These are phyloP conservation scores for Xylaria curta DNA, from an alignment of 495 filamentous ascomycete genomes.

Conservation along the genomic window DNA sequence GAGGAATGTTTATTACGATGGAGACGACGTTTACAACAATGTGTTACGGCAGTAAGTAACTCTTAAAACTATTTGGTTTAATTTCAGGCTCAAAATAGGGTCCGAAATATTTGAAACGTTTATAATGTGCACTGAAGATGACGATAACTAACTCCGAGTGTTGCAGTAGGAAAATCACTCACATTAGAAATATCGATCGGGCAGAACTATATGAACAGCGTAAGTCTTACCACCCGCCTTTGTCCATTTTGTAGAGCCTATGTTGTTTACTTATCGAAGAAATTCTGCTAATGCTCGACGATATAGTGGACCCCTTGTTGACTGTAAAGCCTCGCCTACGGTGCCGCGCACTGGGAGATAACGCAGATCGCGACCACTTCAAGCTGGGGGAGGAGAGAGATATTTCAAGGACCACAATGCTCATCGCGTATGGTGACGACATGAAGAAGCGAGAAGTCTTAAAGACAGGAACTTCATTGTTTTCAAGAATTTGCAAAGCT, in stretches of 20 bases:
- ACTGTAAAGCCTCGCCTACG: neutral
- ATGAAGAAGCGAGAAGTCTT: neutral
- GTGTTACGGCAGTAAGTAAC: neutral
- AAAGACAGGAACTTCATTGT: neutral
- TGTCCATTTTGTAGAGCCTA: neutral
- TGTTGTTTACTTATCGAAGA: neutral
- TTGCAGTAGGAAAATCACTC: neutral
- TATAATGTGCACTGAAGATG: neutral
- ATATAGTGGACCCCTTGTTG: neutral
- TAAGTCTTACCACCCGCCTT: neutral
- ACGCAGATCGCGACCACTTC: neutral
- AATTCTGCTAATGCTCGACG: neutral
- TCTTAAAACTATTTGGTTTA: neutral
- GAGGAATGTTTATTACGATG: neutral
- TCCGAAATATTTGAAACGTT: neutral
- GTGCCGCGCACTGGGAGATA: neutral
- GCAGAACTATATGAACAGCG: neutral
- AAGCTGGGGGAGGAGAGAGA: neutral
- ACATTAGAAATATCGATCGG: neutral
- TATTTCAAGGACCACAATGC: accelerated
- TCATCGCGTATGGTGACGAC: neutral
- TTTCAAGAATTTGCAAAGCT: neutral
- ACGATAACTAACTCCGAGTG: neutral
- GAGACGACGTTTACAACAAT: too few relatives aligned
- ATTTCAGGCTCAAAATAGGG: neutral